These are phyloP conservation scores for Starmerella scarabaei DNA, from an alignment of 805 yeast species.

Conservation along the genomic window DNA sequence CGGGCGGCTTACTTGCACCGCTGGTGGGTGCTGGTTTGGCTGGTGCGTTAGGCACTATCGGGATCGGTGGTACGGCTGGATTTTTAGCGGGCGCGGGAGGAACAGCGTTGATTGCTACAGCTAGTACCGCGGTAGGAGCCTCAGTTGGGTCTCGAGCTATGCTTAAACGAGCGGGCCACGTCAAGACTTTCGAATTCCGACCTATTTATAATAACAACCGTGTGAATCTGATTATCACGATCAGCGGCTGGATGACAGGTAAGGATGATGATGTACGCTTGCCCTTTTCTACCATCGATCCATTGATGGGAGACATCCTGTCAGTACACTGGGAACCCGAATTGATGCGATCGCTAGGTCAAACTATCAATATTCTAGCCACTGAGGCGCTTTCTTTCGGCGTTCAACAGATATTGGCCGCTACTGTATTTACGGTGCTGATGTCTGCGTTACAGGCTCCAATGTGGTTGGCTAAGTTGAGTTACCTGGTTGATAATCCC, in stretches of 20 bases:
- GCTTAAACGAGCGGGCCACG: conserved; percentile 76
- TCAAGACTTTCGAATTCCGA: conserved; percentile 81
- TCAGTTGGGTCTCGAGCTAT: conserved; percentile 78
- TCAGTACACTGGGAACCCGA: conserved; percentile 97
- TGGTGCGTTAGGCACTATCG: conserved; percentile 90
- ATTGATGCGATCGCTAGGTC: conserved; percentile 90
- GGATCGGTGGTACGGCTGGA: conserved; percentile 84
- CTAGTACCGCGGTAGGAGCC: conserved; percentile 87
- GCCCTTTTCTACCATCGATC: conserved; percentile 93
- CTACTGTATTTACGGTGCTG: conserved; percentile 73
- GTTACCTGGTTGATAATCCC: conserved; percentile 86
- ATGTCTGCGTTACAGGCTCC: conserved; percentile 92
- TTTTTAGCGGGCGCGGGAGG: conserved; percentile 96
- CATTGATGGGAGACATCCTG: conserved; percentile 91
- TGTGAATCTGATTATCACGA: conserved; percentile 73
- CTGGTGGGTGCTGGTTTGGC: conserved; percentile 98
- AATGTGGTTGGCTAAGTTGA: conserved; percentile 75
- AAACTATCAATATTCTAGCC: conserved; percentile 84
- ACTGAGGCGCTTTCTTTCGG: conserved; percentile 87
- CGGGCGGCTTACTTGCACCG: conserved; percentile 93
- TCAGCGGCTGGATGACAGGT: conserved; percentile 97
- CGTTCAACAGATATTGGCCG: conserved; percentile 88
- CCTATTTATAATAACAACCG: conserved; percentile 87
- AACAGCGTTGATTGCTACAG: conserved; percentile 81
- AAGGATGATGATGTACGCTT: conserved; percentile 88